Base-by-base conservation (phyloP, 805 yeast species). In the Hanseniaspora mollemarum region DNA sequence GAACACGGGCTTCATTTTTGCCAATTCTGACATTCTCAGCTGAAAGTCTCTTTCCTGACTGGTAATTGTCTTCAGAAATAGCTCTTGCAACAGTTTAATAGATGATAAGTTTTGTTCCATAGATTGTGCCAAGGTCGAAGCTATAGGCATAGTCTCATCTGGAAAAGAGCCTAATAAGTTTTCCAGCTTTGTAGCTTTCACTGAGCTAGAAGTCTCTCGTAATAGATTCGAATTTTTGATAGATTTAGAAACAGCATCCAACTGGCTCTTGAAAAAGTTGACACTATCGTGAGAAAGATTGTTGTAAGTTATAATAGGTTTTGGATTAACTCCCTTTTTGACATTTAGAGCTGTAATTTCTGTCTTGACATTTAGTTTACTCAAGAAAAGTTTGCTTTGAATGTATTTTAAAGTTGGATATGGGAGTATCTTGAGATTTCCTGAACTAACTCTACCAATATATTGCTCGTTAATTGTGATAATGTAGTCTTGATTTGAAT, bases 321-420 rank as follows among this genome's bases (percentile, higher is more conserved):
- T 21, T 21, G 21, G 8, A 4, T 6, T 21, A 21, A 8, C 29
- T 4, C 13, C 18, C 4, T 38, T 24, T 8, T 12, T 12, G 3
- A 12, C 19, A 21, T 22, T 21, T 13, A 38, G 13, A 22, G 9
- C 24, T 38, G 7, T 22, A 12, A 38, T 38, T 13, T 9, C 18
- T 13, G 15, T 38, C 4, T 38, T 38, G 4, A 5, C 7, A 24
- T 38, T 38, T n/a, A 38, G 12, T 13, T 38, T 12, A 13, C 16
- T 38, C 16, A 38, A 25, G 13, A 36, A 46, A 9, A 38, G 33
- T 28, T 10, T 46, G 5, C 50, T 33, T n/a, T 28, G 18, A 31
- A 46, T 31, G 24, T 38, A 38, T 21, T 16, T 29, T 12, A 46
- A 46, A 1, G 50, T 37, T 21, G 50, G 50, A n/a, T 46, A 46